Evolutionary conservation across 2,329 filamentous ascomycete species (phyloP), one percentile per base, ranked within the genome.

Genomic region (Coleophoma crateriformis): DNA sequence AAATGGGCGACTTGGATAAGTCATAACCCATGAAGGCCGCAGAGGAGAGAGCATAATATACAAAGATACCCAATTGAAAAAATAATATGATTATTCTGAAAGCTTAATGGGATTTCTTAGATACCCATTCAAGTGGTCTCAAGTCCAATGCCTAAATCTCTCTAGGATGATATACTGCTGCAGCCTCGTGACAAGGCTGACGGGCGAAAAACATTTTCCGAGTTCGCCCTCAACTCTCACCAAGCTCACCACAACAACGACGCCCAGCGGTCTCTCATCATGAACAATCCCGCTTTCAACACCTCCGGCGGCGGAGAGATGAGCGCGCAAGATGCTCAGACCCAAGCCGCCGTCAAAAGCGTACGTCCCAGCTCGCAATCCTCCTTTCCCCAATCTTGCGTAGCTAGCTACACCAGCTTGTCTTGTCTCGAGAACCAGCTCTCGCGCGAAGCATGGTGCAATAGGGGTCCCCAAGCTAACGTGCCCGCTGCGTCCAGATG

Each of bases 261-360:
- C 20, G 6, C 33, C 8, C 13, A 13, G 13, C 41, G 10, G 10
- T n/a, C 41, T 15, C 27, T 27, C 19, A 27, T 27, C 19, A 44
- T 14, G 13, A 44, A 27, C 27, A n/a, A 27, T 32, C 41, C 41
- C 20, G 41, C 13, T 27, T 32, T 38, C 35, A 27, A 27, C 20
- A 27, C 15, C 32, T 53, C 42, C 17, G 48, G 47, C 32, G 54
- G 47, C 35, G 50, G 50, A 42, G 49, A 46, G 33, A 44, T 37
- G 37, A 49, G 55, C 46, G 47, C 48, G 15, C 54, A 48, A 41
- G 61, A 64, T 53, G 55, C 58, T 47, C 59, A 62, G 40, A 57
- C 60, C 11, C 60, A 55, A 54, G 58, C 59, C 47, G 63, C 61
- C 42, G 60, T 63, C 14, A 61, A 58, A 51, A 64, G 53, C 53